Evolutionary conservation across 2,329 filamentous ascomycete genomes (phyloP).

Genomic region (Venturiaceae sp.): DNA sequence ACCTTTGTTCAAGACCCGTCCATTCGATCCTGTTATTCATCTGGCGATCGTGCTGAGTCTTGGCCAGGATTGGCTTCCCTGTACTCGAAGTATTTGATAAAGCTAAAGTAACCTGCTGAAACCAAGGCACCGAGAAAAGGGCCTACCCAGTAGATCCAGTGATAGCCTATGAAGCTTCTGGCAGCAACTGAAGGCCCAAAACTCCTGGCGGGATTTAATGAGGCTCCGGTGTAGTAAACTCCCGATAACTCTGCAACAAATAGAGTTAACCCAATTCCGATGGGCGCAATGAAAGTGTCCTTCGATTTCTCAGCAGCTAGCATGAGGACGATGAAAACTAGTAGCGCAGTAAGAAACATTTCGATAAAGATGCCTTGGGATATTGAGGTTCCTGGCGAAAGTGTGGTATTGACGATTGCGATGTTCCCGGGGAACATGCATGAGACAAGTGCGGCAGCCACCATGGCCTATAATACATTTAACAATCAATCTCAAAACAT

Average conservation of each 20-base stretch:
- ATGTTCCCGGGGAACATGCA: slow-evolving; percentile 35
- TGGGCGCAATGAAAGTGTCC: slow-evolving; percentile 28
- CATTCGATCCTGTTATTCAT: no score
- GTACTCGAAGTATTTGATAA: slow-evolving; percentile 8
- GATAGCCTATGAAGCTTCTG: slow-evolving; percentile 8
- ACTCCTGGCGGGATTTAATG: slow-evolving; percentile 6
- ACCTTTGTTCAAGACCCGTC: no score
- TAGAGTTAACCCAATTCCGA: slow-evolving; percentile 17
- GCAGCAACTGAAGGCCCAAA: slow-evolving; percentile 6
- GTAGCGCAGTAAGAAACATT: slow-evolving; percentile 37
- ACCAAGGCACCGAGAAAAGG: slow-evolving; percentile 6
- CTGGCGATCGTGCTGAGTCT: background rate
- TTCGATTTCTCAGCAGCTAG: slow-evolving; percentile 32
- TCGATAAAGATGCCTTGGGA: slow-evolving; percentile 42
- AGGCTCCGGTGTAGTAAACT: slow-evolving; percentile 6
- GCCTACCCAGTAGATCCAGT: slow-evolving; percentile 10
- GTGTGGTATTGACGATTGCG: slow-evolving; percentile 30
- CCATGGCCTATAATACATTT: slow-evolving; percentile 18
- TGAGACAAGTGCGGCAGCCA: slow-evolving; percentile 32
- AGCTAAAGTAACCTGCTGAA: slow-evolving; percentile 1
- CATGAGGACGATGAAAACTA: slow-evolving; percentile 22
- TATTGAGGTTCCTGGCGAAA: slow-evolving; percentile 29
- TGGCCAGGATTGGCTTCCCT: slow-evolving; percentile 10
- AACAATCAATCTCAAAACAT: no score
- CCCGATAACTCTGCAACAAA: slow-evolving; percentile 10